phyloP scores from a whole-genome alignment of 2,329 filamentous ascomycete species.

The Diplocarpon mali region DNA sequence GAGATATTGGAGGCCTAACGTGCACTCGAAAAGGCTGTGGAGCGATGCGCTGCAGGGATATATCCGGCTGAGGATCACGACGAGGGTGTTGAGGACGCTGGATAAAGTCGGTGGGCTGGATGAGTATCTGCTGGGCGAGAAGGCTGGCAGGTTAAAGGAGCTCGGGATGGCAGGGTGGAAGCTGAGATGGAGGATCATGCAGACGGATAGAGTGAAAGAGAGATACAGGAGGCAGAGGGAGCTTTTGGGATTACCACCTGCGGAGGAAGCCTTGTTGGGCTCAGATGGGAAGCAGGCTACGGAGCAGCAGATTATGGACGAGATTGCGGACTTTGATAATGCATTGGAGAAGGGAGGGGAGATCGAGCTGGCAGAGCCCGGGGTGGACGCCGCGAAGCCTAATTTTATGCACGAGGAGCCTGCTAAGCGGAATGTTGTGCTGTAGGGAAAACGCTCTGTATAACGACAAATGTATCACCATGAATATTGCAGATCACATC shows the following conservation, averaged over 20 bases:
- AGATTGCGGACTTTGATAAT: conserved; percentile 31
- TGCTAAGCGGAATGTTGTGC: conserved; percentile 18
- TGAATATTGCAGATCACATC: not conserved
- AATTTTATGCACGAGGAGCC: conserved; percentile 29
- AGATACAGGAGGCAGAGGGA: conserved; percentile 55
- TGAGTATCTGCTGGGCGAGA: conserved; percentile 77
- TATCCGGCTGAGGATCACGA: conserved; percentile 58
- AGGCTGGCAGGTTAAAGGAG: conserved; percentile 67
- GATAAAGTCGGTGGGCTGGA: conserved; percentile 83
- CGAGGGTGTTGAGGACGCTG: conserved; percentile 61
- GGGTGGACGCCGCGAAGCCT: conserved; percentile 30
- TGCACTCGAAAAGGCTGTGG: conserved; percentile 52
- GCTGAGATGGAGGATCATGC: conserved; percentile 81
- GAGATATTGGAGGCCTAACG: conserved; percentile 64
- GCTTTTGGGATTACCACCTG: conserved; percentile 50
- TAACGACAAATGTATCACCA: conserved; percentile 5
- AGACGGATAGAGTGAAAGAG: conserved; percentile 55
- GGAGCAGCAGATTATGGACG: conserved; percentile 23
- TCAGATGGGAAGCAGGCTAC: conserved; percentile 29
- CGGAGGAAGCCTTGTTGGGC: conserved; percentile 30
- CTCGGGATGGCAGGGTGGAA: conserved; percentile 85
- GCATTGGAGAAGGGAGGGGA: conserved; percentile 34
- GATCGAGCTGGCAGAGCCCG: conserved; percentile 28
- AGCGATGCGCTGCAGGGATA: conserved; percentile 48
- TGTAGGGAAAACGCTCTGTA: conserved; percentile 11